Base-by-base conservation (phyloP, 306 rosid species). In the Crotalaria pallida region DNA sequence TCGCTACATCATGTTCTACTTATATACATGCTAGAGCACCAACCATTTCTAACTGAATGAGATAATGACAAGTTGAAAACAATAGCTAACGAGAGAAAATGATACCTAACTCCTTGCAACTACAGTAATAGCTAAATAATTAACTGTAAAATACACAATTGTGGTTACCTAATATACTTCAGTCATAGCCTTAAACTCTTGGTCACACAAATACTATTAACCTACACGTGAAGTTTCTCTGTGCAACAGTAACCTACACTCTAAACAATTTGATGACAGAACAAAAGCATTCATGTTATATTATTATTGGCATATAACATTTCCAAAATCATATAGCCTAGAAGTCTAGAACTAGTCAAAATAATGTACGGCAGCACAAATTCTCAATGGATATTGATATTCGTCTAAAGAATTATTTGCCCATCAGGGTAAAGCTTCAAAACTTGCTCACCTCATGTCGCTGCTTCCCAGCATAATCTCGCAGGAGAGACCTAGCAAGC, bases 401-500 rank as follows among this genome's bases (percentile, higher is more conserved):
- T 27, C 52, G 24, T 31, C 48, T 44, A 59, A 58, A 43, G 58
- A 33, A 71, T 27, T 44, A 65, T 56, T 45, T 24, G 13, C 56
- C 57, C 29, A 53, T 18, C 34, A 48, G 58, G 61, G 21, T 51
- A 55, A 71, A 62, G 26, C 58, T 74, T 74, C 33, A 56, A 36
- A 47, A 68, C 31, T 58, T 57, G 72, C 75, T 62, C 66, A 93
- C 98, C 98, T 90, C 84, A 62, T 77, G 97, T 41, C 80, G 87
- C 51, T 72, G 87, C 82, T 90, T 90, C 79, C 76, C 80, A 26
- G 90, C 79, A 71, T 53, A 84, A 77, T 93, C 92, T 75, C 91
- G 88, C 66, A 90, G 75, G 71, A 93, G 90, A 75, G 89, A 85
- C 80, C 89, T 85, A 4, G 73, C 85, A 52, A 93, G 90, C 77